Conservation (phyloP, 225 moss, liverwort and hornwort genomes). For the Lunularia cruciata region DNA sequence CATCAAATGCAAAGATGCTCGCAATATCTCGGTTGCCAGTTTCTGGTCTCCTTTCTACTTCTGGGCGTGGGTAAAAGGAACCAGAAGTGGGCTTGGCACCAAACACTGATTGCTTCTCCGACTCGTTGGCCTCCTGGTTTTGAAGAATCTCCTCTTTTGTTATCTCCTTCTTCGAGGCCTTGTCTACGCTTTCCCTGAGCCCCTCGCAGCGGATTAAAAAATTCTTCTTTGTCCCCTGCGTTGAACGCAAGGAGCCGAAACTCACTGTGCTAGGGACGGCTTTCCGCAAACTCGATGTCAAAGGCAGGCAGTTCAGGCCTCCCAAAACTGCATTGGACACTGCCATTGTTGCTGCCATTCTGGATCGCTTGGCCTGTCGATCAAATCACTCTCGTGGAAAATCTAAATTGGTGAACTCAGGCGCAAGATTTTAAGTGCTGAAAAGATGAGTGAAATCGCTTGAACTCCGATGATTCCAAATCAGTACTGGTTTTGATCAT, state of each 20-base stretch:
- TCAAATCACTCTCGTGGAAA: too few species aligned
- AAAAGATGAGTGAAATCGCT: too few species aligned
- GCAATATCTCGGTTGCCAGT: conserved; percentile 15
- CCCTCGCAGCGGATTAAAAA: conserved; percentile 24
- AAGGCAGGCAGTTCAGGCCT: neutral
- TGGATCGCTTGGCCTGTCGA: too few species aligned
- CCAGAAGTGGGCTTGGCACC: conserved; percentile 28
- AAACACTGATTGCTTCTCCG: conserved; percentile 30
- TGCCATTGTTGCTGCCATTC: neutral
- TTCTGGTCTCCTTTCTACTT: conserved; percentile 25
- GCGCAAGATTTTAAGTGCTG: too few species aligned
- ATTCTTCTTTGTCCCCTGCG: neutral
- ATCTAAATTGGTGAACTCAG: too few species aligned
- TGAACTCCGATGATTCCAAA: too few species aligned
- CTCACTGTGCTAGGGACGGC: neutral
- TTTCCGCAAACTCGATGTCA: neutral
- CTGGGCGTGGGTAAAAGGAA: conserved; percentile 32
- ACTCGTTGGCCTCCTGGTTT: conserved; percentile 36
- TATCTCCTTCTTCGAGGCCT: conserved; percentile 20
- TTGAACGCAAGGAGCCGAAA: neutral
- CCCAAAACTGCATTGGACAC: neutral
- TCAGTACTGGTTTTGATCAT: too few species aligned
- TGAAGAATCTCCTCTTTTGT: conserved; percentile 29
- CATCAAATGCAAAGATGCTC: conserved; percentile 30
- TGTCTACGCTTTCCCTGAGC: conserved; percentile 16